These are phyloP conservation scores for Saccharomycopsis microspora DNA, from an alignment of 805 yeast genomes.

Conservation along the genomic window DNA sequence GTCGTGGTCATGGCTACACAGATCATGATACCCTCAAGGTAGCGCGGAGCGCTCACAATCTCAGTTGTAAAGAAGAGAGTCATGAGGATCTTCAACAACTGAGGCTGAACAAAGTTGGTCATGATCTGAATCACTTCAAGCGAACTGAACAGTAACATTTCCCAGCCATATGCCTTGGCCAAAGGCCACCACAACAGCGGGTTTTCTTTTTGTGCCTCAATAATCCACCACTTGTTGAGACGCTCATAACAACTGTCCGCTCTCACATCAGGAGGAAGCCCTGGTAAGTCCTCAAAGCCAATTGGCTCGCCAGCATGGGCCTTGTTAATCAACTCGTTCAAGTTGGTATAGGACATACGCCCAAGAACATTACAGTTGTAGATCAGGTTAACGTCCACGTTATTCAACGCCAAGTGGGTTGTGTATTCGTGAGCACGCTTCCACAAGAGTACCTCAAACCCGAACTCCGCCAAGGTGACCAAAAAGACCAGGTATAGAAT, in stretches of 20 bases:
- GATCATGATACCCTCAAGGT: constrained; percentile 50
- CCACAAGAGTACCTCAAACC: constrained; percentile 13
- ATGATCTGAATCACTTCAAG: constrained; percentile 30
- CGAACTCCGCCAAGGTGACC: not conserved
- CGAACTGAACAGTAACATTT: constrained; percentile 24
- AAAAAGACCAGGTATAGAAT: not conserved
- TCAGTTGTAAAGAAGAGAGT: constrained; percentile 27
- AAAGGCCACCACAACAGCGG: constrained; percentile 28
- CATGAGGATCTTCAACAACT: constrained; percentile 40
- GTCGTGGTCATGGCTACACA: constrained; percentile 53
- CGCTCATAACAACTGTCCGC: constrained; percentile 24
- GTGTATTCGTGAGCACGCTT: constrained; percentile 9
- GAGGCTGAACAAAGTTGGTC: constrained; percentile 40
- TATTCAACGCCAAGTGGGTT: constrained; percentile 3
- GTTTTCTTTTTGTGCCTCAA: constrained; percentile 20
- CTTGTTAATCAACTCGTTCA: constrained; percentile 32
- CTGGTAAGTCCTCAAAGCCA: constrained; percentile 29
- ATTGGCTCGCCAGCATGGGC: constrained; percentile 29
- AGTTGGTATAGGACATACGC: constrained; percentile 34
- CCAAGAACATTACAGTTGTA: constrained; percentile 20
- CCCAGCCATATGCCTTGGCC: constrained; percentile 27
- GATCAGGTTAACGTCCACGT: constrained; percentile 6
- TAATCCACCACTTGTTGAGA: constrained; percentile 26
- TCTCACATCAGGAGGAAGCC: constrained; percentile 28
- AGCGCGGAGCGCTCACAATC: constrained; percentile 26